Conservation (phyloP, 192 early-diverging fungal genomes). For the Phycomyces blakesleeanus region DNA sequence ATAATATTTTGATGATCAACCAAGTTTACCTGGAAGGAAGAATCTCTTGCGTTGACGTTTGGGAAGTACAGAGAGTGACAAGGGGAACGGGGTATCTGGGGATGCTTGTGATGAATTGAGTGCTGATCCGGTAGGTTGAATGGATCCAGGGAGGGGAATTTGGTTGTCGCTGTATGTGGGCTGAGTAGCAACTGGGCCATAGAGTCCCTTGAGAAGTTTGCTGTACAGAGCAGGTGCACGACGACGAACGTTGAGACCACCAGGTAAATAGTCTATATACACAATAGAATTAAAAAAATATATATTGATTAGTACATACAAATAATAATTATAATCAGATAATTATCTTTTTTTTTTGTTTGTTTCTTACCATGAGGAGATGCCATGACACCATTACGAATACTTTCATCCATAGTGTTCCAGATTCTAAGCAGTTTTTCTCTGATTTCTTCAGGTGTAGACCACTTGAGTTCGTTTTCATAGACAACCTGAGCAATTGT, state of each 20-base stretch:
- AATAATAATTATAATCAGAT: too few relatives aligned
- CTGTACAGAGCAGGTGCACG: constrained; percentile 85
- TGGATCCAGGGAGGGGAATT: constrained; percentile 23
- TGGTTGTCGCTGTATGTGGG: constrained; percentile 29
- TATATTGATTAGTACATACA: too few relatives aligned
- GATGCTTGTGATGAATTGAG: neutral
- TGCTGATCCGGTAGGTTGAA: constrained; percentile 11
- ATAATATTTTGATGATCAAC: too few relatives aligned
- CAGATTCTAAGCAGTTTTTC: constrained; percentile 75
- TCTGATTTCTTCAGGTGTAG: constrained; percentile 76
- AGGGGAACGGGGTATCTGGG: constrained; percentile 17
- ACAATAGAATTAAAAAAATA: constrained; percentile 16
- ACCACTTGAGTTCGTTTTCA: constrained; percentile 91
- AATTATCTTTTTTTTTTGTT: too few relatives aligned
- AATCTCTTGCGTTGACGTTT: constrained; percentile 49
- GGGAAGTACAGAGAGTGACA: constrained; percentile 32
- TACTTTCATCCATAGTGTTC: constrained; percentile 90
- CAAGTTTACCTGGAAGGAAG: constrained; percentile 51
- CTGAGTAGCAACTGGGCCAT: constrained; percentile 39
- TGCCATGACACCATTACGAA: constrained; percentile 69
- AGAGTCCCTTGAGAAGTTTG: constrained; percentile 79
- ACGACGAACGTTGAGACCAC: constrained; percentile 74
- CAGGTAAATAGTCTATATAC: constrained; percentile 61
- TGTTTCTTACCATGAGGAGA: constrained; percentile 27
- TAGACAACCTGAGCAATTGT: constrained; percentile 96